Evolutionary conservation across 2,329 filamentous ascomycete species (phyloP).

Genomic region (Chrysoporthe cubensis): DNA sequence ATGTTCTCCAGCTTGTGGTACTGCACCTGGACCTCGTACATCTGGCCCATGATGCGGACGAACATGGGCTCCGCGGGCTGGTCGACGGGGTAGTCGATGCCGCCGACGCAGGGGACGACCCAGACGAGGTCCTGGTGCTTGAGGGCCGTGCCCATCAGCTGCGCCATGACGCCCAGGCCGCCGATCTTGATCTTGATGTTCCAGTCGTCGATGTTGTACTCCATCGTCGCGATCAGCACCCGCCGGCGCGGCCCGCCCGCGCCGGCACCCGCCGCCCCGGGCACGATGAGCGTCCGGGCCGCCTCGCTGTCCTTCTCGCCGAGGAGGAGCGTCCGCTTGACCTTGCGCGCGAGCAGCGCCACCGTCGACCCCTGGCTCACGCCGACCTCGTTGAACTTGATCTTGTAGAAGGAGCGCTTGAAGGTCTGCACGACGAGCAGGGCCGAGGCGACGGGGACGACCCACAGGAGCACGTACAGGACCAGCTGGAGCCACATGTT

Average conservation of each 20-base stretch:
- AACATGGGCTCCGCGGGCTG: conserved; percentile 63
- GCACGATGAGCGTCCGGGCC: conserved; percentile 38
- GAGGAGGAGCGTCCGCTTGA: conserved; percentile 18
- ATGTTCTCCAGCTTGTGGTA: conserved; percentile 68
- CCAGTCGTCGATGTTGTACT: conserved; percentile 74
- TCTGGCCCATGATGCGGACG: conserved; percentile 63
- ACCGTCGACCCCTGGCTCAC: conserved; percentile 24
- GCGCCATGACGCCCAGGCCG: conserved; percentile 71
- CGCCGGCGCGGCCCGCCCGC: neutral
- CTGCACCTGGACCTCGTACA: conserved; percentile 66
- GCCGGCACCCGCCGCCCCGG: conserved; percentile 15
- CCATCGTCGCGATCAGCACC: conserved; percentile 43
- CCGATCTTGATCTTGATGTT: conserved; percentile 73
- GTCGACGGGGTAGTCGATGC: conserved; percentile 67
- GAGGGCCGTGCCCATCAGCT: conserved; percentile 69
- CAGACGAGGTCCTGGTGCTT: conserved; percentile 68
- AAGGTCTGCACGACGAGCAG: conserved; percentile 56
- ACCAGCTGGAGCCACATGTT: conserved; percentile 56
- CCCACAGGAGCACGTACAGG: conserved; percentile 56
- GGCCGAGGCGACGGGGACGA: conserved; percentile 57
- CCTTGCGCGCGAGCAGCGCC: conserved; percentile 33
- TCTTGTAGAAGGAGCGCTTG: conserved; percentile 55
- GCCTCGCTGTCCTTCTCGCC: conserved; percentile 52
- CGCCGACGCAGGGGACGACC: conserved; percentile 65
- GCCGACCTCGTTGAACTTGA: conserved; percentile 50